A percentile compares a stretch with the other conserved stretches of the same genome.
These are phyloP conservation scores for Bassia scoparia DNA, from an alignment of 148 eudicot species.

Conservation along the genomic window DNA sequence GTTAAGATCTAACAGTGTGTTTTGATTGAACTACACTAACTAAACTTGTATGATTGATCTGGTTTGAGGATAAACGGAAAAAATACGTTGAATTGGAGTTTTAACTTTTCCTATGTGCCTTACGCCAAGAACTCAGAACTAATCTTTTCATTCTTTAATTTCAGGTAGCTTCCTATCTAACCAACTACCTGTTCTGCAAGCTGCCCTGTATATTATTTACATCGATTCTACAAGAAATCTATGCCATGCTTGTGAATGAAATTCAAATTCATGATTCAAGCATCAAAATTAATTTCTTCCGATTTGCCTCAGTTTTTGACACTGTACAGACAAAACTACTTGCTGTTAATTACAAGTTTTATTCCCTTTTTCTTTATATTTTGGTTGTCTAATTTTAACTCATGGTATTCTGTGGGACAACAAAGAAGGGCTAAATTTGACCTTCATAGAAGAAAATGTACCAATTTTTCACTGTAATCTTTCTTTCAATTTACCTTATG, in stretches of 20 bases:
- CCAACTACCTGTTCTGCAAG: slow-evolving; percentile 3
- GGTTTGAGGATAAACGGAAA: not conserved
- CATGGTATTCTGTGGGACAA: too few relatives aligned
- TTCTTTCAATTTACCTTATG: not conserved
- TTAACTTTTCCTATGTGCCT: too few relatives aligned
- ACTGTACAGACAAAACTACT: not conserved
- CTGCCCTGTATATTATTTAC: not conserved
- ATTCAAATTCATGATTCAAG: not conserved
- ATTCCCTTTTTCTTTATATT: not conserved
- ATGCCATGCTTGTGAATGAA: not conserved
- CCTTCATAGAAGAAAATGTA: not conserved
- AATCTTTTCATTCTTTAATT: not conserved
- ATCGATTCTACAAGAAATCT: not conserved
- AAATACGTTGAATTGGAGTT: not conserved
- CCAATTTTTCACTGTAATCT: not conserved
- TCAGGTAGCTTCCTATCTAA: not conserved
- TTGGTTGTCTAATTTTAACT: not conserved
- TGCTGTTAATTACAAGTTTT: not conserved
- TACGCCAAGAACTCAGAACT: not conserved
- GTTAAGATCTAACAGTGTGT: too few relatives aligned
- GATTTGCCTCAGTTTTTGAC: not conserved
- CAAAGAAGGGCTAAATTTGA: not conserved
- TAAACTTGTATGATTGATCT: not conserved
- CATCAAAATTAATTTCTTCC: not conserved
- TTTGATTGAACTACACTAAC: too few relatives aligned